Percentiles rank a stretch among this genome's conserved stretches.
Evolutionary conservation across 768 basidiomycete species (phyloP).

Genomic region (Crucibulum laeve): DNA sequence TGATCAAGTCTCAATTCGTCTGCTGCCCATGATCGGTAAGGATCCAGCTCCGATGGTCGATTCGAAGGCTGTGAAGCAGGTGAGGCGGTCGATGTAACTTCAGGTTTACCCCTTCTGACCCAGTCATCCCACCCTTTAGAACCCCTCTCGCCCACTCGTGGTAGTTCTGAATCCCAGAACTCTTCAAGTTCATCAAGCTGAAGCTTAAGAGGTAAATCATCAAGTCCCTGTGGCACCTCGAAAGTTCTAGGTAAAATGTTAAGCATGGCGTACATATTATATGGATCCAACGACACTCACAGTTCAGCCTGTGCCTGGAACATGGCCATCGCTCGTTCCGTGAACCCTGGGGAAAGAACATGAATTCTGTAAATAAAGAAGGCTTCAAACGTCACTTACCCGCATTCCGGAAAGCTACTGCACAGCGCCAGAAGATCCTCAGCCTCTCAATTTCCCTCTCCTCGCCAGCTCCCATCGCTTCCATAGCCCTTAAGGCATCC

Average conservation of each 20-base stretch:
- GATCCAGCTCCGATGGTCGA: slow-evolving; percentile 40
- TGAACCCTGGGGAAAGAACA: slow-evolving; percentile 50
- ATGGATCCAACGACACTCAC: slow-evolving; percentile 37
- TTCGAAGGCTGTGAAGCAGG: neutral
- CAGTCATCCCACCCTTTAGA: slow-evolving; percentile 70
- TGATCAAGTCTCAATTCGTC: slow-evolving; percentile 51
- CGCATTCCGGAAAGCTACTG: slow-evolving; percentile 58
- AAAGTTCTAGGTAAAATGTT: slow-evolving; percentile 44
- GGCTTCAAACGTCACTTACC: slow-evolving; percentile 34
- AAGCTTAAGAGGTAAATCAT: slow-evolving; percentile 34
- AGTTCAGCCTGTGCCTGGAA: slow-evolving; percentile 84
- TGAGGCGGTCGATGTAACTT: slow-evolving; percentile 11
- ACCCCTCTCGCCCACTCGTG: slow-evolving; percentile 66
- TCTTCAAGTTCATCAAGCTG: slow-evolving; percentile 64
- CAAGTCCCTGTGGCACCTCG: slow-evolving; percentile 43
- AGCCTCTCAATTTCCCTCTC: slow-evolving; percentile 50
- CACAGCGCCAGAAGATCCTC: slow-evolving; percentile 68
- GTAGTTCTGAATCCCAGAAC: slow-evolving; percentile 81
- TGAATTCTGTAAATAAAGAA: slow-evolving; percentile 5
- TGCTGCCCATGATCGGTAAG: slow-evolving; percentile 62
- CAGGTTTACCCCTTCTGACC: slow-evolving; percentile 41
- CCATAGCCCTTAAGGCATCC: slow-evolving; percentile 44
- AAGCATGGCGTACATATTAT: neutral
- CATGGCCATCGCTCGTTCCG: slow-evolving; percentile 70
- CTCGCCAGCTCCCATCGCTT: slow-evolving; percentile 32